These are phyloP conservation scores for Fagopyrum homotropicum DNA, from an alignment of 148 eudicot genomes.

Conservation along the genomic window DNA sequence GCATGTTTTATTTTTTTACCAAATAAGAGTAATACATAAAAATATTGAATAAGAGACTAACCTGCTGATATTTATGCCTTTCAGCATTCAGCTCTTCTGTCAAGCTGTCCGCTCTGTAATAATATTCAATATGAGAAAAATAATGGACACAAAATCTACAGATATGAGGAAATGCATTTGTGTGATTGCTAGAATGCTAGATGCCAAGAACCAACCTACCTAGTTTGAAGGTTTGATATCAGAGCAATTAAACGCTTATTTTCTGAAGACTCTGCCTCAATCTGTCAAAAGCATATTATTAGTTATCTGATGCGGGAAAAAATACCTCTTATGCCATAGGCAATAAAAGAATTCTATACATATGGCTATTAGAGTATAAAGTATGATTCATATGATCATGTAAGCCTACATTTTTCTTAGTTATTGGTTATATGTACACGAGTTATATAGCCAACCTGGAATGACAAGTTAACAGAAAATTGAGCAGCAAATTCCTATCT, in stretches of 20 bases:
- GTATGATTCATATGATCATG: no score
- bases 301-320: not conserved
- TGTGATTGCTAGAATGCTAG: not conserved
- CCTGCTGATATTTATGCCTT: conserved; percentile 58
- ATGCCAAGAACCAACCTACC: conserved; percentile 58
- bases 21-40: not conserved
- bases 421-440: no score
- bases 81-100: conserved; percentile 81
- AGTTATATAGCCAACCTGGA: no score
- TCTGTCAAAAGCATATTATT: conserved; percentile 35
- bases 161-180: not conserved
- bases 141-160: not conserved
- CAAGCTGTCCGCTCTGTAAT: conserved; percentile 66
- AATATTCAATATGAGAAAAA: not conserved
- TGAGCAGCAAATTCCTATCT: no score
- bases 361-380: no score
- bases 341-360: no score
- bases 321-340: not conserved
- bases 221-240: conserved; percentile 84
- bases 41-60: conserved; percentile 24
- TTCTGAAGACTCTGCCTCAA: conserved; percentile 57
- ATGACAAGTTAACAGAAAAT: no score
- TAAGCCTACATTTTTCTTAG: no score
- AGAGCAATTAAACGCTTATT: conserved; percentile 63
- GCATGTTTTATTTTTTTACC: no score